A percentile compares a stretch with the other conserved stretches of the same genome.
phyloP scores from a whole-genome alignment of 2,329 filamentous ascomycete genomes.

The Thermomyces lanuginosus region DNA sequence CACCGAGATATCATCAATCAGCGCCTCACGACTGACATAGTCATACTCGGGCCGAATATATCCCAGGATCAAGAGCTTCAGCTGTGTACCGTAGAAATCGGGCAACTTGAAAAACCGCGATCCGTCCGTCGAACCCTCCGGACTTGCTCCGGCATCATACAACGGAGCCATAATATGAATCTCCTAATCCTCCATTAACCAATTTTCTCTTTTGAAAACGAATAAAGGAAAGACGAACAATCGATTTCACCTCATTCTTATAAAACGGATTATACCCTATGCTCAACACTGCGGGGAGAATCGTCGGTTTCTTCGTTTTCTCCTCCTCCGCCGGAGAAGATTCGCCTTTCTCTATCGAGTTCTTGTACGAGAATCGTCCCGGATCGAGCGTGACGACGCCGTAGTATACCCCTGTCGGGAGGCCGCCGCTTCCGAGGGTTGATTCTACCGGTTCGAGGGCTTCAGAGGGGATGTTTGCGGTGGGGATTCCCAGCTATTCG shows the following conservation, averaged over 20 bases:
- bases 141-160: constrained; percentile 16
- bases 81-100: constrained; percentile 72
- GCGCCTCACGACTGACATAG: constrained; percentile 65
- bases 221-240: constrained; percentile 30
- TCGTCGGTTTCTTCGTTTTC: constrained; percentile 11
- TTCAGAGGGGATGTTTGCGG: constrained; percentile 63
- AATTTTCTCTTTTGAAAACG: neutral
- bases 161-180: constrained; percentile 77
- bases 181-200: constrained; percentile 33
- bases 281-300: constrained; percentile 81
- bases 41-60: constrained; percentile 82
- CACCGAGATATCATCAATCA: constrained; percentile 73
- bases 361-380: constrained; percentile 14
- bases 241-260: constrained; percentile 71
- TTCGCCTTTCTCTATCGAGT: constrained; percentile 4
- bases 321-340: constrained; percentile 6
- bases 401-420: constrained; percentile 77
- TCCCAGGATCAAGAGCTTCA: constrained; percentile 67
- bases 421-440: too few species aligned
- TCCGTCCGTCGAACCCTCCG: neutral
- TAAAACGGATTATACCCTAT: constrained; percentile 98
- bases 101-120: constrained; percentile 24
- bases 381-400: constrained; percentile 65
- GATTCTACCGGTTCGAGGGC: constrained; percentile 46
- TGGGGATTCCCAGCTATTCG: constrained; percentile 74